Evolutionary conservation across 176 grass and related monocot species (phyloP).

Genomic region (Stipa capillata): DNA sequence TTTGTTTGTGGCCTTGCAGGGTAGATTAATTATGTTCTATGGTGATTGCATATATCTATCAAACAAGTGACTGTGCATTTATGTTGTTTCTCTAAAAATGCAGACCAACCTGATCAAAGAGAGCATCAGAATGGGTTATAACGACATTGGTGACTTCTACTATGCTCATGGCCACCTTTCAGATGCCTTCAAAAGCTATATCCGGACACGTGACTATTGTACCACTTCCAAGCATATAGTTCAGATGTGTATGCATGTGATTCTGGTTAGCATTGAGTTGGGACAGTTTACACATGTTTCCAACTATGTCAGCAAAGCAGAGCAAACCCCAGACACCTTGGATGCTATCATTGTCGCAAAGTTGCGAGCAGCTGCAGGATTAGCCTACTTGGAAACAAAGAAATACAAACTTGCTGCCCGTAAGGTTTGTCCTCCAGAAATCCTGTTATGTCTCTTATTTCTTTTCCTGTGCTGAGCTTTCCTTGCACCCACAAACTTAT

Average conservation of each 20-base stretch:
- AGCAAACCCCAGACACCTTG: conserved; percentile 61
- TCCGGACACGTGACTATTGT: conserved; percentile 94
- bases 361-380: conserved; percentile 72
- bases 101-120: conserved; percentile 98
- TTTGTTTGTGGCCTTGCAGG: neutral
- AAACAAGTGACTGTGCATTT: neutral
- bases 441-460: neutral
- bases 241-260: conserved; percentile 98
- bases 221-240: conserved; percentile 97
- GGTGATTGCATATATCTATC: neutral
- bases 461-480: neutral
- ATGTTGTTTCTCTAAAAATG: conserved; percentile 14
- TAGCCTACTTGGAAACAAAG: conserved; percentile 78
- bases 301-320: conserved; percentile 94
- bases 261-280: conserved; percentile 88
- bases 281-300: conserved; percentile 77
- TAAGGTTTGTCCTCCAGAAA: conserved; percentile 49
- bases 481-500: neutral
- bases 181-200: conserved; percentile 92
- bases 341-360: conserved; percentile 49
- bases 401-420: conserved; percentile 95
- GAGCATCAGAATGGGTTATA: conserved; percentile 99
- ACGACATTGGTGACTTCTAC: conserved; percentile 90
- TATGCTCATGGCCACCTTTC: conserved; percentile 77
- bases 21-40: neutral